Conservation (phyloP, 352 stramenopile species). For the Globisporangium cederbergense region DNA sequence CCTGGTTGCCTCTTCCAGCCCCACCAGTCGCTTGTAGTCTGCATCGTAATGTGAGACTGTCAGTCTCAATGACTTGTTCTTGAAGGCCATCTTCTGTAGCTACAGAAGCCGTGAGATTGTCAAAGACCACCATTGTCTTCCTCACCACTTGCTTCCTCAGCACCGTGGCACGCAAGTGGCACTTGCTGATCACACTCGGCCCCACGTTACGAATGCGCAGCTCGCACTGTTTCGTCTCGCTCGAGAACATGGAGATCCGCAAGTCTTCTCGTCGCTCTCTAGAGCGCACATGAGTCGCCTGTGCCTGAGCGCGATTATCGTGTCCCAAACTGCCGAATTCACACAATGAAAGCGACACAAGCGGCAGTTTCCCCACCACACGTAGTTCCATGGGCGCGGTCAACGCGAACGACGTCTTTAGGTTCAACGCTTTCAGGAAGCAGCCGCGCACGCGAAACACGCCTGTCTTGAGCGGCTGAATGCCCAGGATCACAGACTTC, state of each 20-base stretch:
- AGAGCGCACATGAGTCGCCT: too few species aligned
- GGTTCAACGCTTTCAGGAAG: conserved; percentile 58
- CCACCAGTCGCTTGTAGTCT: not conserved
- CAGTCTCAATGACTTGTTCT: conserved; percentile 16
- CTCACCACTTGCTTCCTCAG: conserved; percentile 26
- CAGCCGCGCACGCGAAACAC: conserved; percentile 45
- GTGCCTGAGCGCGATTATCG: not conserved
- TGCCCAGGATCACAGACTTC: conserved; percentile 40
- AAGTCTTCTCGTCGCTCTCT: conserved; percentile 15
- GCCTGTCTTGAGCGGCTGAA: conserved; percentile 46
- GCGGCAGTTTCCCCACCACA: conserved; percentile 44
- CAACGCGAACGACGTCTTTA: conserved; percentile 54
- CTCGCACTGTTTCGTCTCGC: conserved; percentile 56
- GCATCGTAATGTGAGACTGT: conserved; percentile 20
- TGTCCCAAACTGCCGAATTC: conserved; percentile 32
- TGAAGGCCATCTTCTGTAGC: not conserved
- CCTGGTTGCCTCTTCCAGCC: not conserved
- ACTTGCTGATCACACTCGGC: conserved; percentile 37
- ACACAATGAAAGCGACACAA: conserved; percentile 42
- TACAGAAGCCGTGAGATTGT: conserved; percentile 29
- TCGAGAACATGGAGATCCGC: conserved; percentile 62
- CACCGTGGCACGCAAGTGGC: conserved; percentile 32
- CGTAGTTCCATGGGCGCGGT: conserved; percentile 24
- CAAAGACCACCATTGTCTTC: conserved; percentile 40
- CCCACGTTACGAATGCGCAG: conserved; percentile 52